Evolutionary conservation across 2,329 filamentous ascomycete genomes (phyloP).

Genomic region (Tolypocladium capitatum): DNA sequence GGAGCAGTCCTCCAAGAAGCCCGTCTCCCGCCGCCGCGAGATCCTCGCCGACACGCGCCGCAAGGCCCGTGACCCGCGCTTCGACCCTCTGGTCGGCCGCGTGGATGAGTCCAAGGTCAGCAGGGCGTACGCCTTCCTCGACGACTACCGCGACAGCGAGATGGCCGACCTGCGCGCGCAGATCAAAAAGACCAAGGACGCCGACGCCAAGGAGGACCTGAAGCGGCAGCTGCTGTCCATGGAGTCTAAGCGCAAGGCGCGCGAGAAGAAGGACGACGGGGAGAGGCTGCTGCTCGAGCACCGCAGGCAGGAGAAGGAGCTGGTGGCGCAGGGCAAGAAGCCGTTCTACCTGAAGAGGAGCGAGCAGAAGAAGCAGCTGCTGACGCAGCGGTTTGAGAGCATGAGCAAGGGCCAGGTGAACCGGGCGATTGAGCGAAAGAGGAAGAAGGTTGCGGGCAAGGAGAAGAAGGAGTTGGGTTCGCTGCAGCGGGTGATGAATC

Average conservation of each 20-base stretch:
- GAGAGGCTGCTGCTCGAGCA: conserved; percentile 61
- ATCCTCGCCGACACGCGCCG: conserved; percentile 45
- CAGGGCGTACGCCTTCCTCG: conserved; percentile 75
- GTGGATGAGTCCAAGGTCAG: conserved; percentile 46
- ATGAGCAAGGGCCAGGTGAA: conserved; percentile 81
- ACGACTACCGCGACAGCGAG: conserved; percentile 76
- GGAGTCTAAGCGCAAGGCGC: conserved; percentile 63
- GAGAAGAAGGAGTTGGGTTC: conserved; percentile 62
- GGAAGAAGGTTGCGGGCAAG: conserved; percentile 79
- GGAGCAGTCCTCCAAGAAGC: conserved; percentile 68
- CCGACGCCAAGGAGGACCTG: conserved; percentile 51
- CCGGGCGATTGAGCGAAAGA: conserved; percentile 68
- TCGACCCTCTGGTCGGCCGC: conserved; percentile 50
- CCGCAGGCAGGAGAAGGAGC: conserved; percentile 68
- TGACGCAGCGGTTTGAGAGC: conserved; percentile 65
- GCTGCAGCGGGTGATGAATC: conserved; percentile 17
- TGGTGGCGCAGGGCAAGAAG: conserved; percentile 76
- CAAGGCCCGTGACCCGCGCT: conserved; percentile 74
- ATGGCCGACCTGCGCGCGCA: conserved; percentile 59
- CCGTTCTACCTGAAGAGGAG: conserved; percentile 89
- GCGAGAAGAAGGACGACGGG: conserved; percentile 55
- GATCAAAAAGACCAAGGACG: conserved; percentile 53
- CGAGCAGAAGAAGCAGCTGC: conserved; percentile 76
- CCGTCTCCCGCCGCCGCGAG: conserved; percentile 68
- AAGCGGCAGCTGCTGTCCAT: conserved; percentile 64